phyloP scores from a whole-genome alignment of 1,284 basidiomycete genomes.

The Ustilago vetiveriae region DNA sequence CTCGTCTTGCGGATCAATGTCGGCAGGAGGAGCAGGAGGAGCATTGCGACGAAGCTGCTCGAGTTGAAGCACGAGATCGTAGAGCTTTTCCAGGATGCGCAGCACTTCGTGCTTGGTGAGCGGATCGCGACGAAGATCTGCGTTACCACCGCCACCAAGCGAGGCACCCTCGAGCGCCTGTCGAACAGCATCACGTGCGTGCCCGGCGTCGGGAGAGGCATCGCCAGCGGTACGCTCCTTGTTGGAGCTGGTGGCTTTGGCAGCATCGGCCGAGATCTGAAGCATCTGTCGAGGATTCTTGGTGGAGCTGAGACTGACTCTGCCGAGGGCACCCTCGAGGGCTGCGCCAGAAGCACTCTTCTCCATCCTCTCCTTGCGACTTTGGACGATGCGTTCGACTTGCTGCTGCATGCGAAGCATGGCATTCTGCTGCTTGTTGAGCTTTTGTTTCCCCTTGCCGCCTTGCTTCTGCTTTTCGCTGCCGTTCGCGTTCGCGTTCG shows the following conservation, averaged over 20 bases:
- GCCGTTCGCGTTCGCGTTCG: constrained; percentile 3
- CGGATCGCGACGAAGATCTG: constrained; percentile 67
- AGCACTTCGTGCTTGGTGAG: constrained; percentile 82
- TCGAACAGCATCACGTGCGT: constrained; percentile 56
- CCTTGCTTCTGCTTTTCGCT: constrained; percentile 29
- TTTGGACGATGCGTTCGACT: constrained; percentile 94
- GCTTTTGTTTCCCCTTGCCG: constrained; percentile 49
- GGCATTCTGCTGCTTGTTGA: constrained; percentile 77
- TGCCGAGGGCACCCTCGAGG: constrained; percentile 94
- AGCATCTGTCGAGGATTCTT: constrained; percentile 93
- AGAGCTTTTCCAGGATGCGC: constrained; percentile 83
- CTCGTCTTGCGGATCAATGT: constrained; percentile 68
- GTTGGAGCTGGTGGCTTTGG: constrained; percentile 19
- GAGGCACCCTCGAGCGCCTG: constrained; percentile 59
- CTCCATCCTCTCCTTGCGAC: constrained; percentile 76
- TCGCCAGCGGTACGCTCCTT: constrained; percentile 22
- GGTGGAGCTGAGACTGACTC: constrained; percentile 88
- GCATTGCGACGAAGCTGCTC: constrained; percentile 87
- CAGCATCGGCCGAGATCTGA: constrained; percentile 75
- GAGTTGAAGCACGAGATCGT: constrained; percentile 82
- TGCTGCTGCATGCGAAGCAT: constrained; percentile 98
- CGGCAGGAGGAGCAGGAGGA: constrained; percentile 69
- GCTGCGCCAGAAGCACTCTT: constrained; percentile 57
- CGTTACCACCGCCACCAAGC: constrained; percentile 70
- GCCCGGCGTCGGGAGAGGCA: constrained; percentile 31